A percentile compares a stretch with the other conserved stretches of the same genome.
phyloP scores from a whole-genome alignment of 148 eudicot genomes.

The Vaccinium corymbosum region DNA sequence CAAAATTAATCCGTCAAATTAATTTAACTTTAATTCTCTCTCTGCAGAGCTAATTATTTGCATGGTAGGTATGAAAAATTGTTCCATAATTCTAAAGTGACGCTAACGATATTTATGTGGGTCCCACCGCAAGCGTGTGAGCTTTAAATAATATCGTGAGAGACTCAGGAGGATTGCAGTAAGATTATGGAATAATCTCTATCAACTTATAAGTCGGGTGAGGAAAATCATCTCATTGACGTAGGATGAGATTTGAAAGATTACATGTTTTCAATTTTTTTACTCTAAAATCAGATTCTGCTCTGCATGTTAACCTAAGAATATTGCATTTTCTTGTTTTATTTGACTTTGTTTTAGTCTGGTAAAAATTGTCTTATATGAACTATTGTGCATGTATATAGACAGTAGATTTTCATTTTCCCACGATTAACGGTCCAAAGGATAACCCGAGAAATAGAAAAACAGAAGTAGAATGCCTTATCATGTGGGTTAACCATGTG shows the following conservation, averaged over 20 bases:
- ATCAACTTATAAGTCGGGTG: background rate
- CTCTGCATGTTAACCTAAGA: background rate
- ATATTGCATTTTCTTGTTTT: background rate
- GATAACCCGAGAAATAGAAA: background rate
- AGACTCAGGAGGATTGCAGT: background rate
- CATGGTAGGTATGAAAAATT: background rate
- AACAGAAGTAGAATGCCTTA: background rate
- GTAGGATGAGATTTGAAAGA: background rate
- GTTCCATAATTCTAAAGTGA: background rate
- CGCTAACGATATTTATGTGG: background rate
- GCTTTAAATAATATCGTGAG: background rate
- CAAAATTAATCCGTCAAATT: background rate
- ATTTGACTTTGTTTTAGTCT: background rate
- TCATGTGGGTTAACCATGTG: background rate
- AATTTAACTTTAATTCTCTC: background rate
- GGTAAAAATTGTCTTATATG: background rate
- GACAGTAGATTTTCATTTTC: background rate
- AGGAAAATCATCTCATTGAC: background rate
- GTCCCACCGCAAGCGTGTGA: background rate
- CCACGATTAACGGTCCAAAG: background rate
- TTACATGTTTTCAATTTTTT: background rate
- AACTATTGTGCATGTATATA: background rate
- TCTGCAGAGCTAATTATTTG: background rate
- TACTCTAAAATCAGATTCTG: background rate
- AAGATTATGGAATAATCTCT: background rate